Base-by-base conservation (phyloP, 176 grass and related monocot species). In the Phoenix roebelenii region DNA sequence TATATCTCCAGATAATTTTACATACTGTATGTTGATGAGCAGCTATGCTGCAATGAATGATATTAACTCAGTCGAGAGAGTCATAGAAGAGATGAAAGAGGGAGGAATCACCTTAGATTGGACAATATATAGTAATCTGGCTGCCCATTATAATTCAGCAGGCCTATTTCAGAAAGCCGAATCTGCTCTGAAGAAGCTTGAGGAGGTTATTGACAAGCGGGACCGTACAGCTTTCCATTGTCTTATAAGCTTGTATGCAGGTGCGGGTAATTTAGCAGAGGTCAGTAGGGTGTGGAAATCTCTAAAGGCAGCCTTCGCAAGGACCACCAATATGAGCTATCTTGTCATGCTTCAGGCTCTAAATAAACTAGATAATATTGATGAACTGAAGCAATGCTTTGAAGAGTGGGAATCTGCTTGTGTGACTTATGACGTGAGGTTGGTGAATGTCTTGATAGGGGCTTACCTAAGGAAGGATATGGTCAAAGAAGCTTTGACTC, bases 211-310 rank as follows among this genome's bases (percentile, higher is more conserved):
- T 19, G 20, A 65, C 35, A 65, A 17, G 48, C 62, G 22, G 2
- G 62, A 65, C 23, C 18, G 62, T 3, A 51, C 5, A 10, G 35
- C 62, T 65, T 65, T 24, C 18, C 18, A 16, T 23, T 25, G 5
- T 51, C 62, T 65, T 10, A 25, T 65, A 65, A 65, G 62, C 19
- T 20, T 65, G 18, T 65, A 65, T 51, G 62, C 62, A 17, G 48
- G 62, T 17, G 62, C 48, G 6, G 62, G 62, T 7, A 65, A 65
- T 25, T 51, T 50, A 51, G 3, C 48, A 17, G 62, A 65, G 62
- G 62, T 25, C 35, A 51, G 16, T 16, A 49, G 62, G 48, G 22
- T 65, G 35, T 65, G 62, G 62, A 65, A 65, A 39, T 25, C 44
- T 51, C 16, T 50, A 0, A 51, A 51, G 22, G 62, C 18, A 15